Evolutionary conservation across 1,284 basidiomycete genomes (phyloP).

Genomic region (Irpex rosettiformis): DNA sequence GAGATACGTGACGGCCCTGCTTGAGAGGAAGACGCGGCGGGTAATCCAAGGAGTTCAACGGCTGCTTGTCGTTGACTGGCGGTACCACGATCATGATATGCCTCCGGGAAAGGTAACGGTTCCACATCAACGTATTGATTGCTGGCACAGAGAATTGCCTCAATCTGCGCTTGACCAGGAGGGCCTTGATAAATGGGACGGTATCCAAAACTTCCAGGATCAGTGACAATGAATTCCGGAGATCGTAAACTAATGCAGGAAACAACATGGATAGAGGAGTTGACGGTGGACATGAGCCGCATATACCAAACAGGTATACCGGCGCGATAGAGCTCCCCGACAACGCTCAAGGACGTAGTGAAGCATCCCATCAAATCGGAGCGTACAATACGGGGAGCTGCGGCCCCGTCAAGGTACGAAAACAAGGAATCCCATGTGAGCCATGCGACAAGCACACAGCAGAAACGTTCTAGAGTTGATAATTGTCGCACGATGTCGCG

Average conservation of each 20-base stretch:
- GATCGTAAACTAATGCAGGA: neutral
- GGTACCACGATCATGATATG: neutral
- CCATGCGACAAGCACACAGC: neutral
- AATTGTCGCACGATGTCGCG: neutral
- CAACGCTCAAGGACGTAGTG: neutral
- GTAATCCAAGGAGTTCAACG: neutral
- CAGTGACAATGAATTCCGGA: neutral
- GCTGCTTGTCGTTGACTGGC: neutral
- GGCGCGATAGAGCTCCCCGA: neutral
- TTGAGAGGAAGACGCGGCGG: neutral
- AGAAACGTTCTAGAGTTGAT: neutral
- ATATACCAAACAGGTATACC: neutral
- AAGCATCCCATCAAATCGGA: neutral
- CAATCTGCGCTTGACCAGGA: neutral
- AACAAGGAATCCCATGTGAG: neutral
- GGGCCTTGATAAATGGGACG: neutral
- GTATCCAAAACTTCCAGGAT: neutral
- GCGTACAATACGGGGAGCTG: neutral
- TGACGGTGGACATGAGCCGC: neutral
- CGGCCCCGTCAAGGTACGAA: neutral
- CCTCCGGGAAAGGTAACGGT: neutral
- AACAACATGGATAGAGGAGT: neutral
- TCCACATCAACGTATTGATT: neutral
- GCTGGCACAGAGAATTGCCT: neutral
- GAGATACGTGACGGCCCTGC: neutral